Evolutionary conservation across 2,329 filamentous ascomycete species (phyloP), one percentile per base, ranked within the genome.

Genomic region (Colletotrichum plurivorum): DNA sequence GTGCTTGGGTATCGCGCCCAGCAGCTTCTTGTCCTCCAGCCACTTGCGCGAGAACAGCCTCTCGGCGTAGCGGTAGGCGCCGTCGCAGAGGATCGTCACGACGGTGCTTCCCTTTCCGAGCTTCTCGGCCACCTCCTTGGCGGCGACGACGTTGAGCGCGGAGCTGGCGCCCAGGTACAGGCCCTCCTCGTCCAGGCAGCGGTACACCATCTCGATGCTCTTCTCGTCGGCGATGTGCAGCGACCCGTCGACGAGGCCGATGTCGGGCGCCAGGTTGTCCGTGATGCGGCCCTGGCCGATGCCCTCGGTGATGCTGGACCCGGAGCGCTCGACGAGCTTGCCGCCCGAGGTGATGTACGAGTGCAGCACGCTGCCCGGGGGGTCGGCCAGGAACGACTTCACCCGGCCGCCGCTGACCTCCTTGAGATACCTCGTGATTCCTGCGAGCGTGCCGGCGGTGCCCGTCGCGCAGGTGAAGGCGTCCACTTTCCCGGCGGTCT

Each of bases 231-330:
- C 88, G 74, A 99, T 94, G 78, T 91, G 87, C 75, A 99, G 77
- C 43, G 94, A 94, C 67, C 92, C 95, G 81, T 98, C 96, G 16
- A 98, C 77, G 52, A 97, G 85, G 70, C 87, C 92, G 67, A 99
- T 88, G 76, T 99, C 96, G 4, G 93, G 93, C 81, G 89, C 85
- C 72, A 99, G 84, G 82, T 99, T 99, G 78, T 97, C 94, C n/a
- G 96, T 99, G 59, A 99, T 89, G 60, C 96, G 92, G 45, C 96
- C 96, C 84, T 98, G 96, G 20, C 96, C 96, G 76, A 99, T 99
- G 25, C 96, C 96, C 83, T 99, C 96, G 3, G 96, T 99, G 82
- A 99, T 98, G 77, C 93, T 96, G 63, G 93, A 91, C 10, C 96
- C 96, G 3, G 85, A 84, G 58, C 96, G 88, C 77, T 98, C 95